Percentiles rank a stretch among this genome's conserved stretches.
Evolutionary conservation across 352 stramenopile genomes (phyloP).

Genomic region (Nothophytophthora sp.): DNA sequence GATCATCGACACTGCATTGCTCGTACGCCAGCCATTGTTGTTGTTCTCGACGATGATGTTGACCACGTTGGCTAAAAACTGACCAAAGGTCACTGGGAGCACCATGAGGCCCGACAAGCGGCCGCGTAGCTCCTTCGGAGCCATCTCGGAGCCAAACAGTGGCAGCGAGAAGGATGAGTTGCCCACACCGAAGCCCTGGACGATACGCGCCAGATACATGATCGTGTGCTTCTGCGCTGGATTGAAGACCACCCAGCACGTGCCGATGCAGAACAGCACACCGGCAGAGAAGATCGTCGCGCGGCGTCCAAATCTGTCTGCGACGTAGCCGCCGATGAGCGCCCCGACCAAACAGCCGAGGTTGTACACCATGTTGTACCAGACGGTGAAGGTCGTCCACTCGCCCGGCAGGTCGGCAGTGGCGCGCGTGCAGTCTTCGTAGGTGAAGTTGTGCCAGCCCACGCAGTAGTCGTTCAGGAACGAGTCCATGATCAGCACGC

Average conservation of each 20-base stretch:
- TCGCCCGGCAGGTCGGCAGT: conserved; percentile 25
- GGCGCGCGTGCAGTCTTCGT: conserved; percentile 23
- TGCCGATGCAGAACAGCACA: conserved; percentile 37
- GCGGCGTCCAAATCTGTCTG: conserved; percentile 26
- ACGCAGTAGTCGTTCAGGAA: conserved; percentile 43
- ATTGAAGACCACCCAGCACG: conserved; percentile 28
- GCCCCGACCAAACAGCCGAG: conserved; percentile 38
- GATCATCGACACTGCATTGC: conserved; percentile 32
- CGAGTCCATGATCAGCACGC: conserved; percentile 38
- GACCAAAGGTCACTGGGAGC: conserved; percentile 28
- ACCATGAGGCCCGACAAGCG: conserved; percentile 32
- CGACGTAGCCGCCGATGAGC: conserved; percentile 34
- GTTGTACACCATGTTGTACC: conserved; percentile 49
- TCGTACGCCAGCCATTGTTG: conserved; percentile 34
- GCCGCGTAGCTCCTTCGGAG: conserved; percentile 40
- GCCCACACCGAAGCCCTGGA: conserved; percentile 34
- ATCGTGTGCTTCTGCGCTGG: conserved; percentile 16
- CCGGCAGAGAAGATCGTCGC: conserved; percentile 36
- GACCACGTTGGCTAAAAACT: conserved; percentile 35
- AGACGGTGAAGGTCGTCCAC: conserved; percentile 38
- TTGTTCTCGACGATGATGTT: conserved; percentile 31
- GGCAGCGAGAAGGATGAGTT: conserved; percentile 36
- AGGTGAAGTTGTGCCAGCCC: conserved; percentile 41
- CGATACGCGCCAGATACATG: conserved; percentile 32
- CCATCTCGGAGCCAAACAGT: conserved; percentile 42